Conservation (phyloP, 2,329 filamentous ascomycete genomes). For the Pyrenophora teres region DNA sequence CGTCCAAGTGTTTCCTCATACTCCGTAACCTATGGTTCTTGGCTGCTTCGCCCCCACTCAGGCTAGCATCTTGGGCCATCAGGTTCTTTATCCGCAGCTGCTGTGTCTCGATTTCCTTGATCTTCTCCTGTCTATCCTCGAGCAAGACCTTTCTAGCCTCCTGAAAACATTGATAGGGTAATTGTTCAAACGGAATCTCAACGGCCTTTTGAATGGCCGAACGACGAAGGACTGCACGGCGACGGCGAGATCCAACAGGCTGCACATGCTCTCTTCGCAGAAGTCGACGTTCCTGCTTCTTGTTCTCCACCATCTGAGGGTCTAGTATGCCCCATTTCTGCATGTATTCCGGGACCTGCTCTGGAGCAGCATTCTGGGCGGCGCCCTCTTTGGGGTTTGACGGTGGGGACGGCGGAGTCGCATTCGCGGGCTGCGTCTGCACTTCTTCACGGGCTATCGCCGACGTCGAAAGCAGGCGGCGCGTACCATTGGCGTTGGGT, state of each 20-base stretch:
- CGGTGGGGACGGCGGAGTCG: conserved; percentile 28
- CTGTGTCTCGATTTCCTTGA: conserved; percentile 71
- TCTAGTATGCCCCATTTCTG: conserved; percentile 43
- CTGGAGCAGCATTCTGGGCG: conserved; percentile 14
- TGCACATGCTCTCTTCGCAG: conserved; percentile 66
- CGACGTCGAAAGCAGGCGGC: conserved; percentile 57
- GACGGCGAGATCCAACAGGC: conserved; percentile 82
- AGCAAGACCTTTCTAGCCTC: conserved; percentile 84
- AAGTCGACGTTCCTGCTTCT: conserved; percentile 67
- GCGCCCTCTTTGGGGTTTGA: conserved; percentile 16
- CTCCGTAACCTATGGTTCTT: conserved; percentile 71
- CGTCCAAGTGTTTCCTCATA: conserved; percentile 73
- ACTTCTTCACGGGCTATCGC: conserved; percentile 50
- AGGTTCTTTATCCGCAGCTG: conserved; percentile 70
- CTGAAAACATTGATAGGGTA: conserved; percentile 98
- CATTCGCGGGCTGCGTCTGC: conserved; percentile 39
- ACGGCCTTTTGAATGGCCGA: conserved; percentile 57
- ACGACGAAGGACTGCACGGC: conserved; percentile 59
- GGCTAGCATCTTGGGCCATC: conserved; percentile 60
- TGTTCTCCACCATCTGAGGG: conserved; percentile 40
- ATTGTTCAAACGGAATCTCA: conserved; percentile 83
- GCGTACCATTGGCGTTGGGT: conserved; percentile 35
- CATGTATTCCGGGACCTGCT: conserved; percentile 39
- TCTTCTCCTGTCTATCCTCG: conserved; percentile 79
- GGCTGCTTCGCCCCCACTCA: conserved; percentile 65